phyloP scores from a whole-genome alignment of 2,329 filamentous ascomycete species.

The Pestalotiopsis fici region DNA sequence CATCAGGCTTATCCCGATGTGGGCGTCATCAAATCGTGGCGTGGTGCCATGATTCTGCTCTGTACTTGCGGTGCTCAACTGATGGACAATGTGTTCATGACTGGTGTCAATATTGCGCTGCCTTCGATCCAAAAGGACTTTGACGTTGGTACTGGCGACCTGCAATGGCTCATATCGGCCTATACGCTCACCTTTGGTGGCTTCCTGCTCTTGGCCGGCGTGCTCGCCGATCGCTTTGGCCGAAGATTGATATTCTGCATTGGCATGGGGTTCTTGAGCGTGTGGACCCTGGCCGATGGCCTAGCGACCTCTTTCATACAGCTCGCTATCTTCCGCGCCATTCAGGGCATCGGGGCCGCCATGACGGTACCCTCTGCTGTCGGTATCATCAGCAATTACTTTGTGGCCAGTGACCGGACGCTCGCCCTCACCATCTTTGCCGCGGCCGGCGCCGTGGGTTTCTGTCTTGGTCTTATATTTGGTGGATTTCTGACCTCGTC shows the following conservation, averaged over 20 bases:
- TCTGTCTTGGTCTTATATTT: slow-evolving; percentile 39
- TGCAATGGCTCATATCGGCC: slow-evolving; percentile 4
- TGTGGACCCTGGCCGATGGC: slow-evolving; percentile 55
- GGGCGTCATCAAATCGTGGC: slow-evolving; percentile 30
- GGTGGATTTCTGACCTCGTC: slow-evolving; percentile 39
- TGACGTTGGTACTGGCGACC: not conserved
- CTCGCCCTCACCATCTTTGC: slow-evolving; percentile 39
- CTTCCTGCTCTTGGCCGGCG: slow-evolving; percentile 53
- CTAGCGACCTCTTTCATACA: slow-evolving; percentile 53
- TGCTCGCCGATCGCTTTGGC: slow-evolving; percentile 46
- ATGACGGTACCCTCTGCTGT: slow-evolving; percentile 60
- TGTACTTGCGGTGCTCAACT: slow-evolving; percentile 42
- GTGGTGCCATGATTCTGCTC: slow-evolving; percentile 36
- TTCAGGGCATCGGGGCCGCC: slow-evolving; percentile 61
- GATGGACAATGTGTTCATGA: slow-evolving; percentile 45
- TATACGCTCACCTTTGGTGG: slow-evolving; percentile 20
- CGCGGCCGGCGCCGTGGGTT: slow-evolving; percentile 37
- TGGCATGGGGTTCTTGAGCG: slow-evolving; percentile 49
- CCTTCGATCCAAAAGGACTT: slow-evolving; percentile 35
- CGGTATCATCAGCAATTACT: slow-evolving; percentile 50
- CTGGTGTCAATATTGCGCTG: slow-evolving; percentile 39
- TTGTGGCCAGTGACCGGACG: slow-evolving; percentile 36
- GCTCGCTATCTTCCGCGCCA: slow-evolving; percentile 58
- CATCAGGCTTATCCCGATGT: slow-evolving; percentile 13
- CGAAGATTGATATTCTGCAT: slow-evolving; percentile 45